These are phyloP conservation scores for Coemansia sp. DNA, from an alignment of 192 early-diverging fungal genomes.

Conservation along the genomic window DNA sequence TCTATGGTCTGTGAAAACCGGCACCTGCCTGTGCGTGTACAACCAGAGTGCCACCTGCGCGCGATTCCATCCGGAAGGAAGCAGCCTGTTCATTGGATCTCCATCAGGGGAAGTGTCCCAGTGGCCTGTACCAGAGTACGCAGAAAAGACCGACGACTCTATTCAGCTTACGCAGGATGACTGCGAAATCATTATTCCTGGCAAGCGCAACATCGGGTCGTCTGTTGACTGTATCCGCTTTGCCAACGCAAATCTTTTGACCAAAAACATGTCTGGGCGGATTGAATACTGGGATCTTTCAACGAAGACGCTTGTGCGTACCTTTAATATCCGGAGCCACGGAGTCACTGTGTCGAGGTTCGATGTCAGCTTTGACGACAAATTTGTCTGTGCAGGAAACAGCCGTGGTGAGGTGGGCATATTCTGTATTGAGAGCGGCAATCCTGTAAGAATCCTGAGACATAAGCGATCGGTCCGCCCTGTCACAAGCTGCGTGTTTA, in stretches of 20 bases:
- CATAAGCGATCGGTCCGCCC: conserved; percentile 79
- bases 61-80: conserved; percentile 69
- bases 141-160: conserved; percentile 18
- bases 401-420: conserved; percentile 70
- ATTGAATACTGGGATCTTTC: conserved; percentile 75
- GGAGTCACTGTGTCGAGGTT: conserved; percentile 57
- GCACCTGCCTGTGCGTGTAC: conserved; percentile 64
- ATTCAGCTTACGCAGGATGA: conserved; percentile 21
- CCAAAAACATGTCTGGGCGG: conserved; percentile 73
- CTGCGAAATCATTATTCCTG: conserved; percentile 17
- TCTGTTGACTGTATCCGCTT: conserved; percentile 71
- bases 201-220: conserved; percentile 27
- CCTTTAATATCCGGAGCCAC: conserved; percentile 50
- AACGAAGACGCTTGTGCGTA: conserved; percentile 45
- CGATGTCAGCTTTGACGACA: conserved; percentile 70
- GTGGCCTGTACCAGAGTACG: conserved; percentile 56
- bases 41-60: conserved; percentile 59
- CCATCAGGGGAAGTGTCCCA: conserved; percentile 54
- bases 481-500: conserved; percentile 77
- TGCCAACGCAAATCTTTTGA: conserved; percentile 64
- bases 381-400: conserved; percentile 74
- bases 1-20: conserved; percentile 72
- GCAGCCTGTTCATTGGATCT: conserved; percentile 57
- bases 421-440: conserved; percentile 70
- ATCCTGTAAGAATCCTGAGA: conserved; percentile 60